phyloP scores from a whole-genome alignment of 371 early-diverging fungal species.

The Apophysomyces trapeziformis region DNA sequence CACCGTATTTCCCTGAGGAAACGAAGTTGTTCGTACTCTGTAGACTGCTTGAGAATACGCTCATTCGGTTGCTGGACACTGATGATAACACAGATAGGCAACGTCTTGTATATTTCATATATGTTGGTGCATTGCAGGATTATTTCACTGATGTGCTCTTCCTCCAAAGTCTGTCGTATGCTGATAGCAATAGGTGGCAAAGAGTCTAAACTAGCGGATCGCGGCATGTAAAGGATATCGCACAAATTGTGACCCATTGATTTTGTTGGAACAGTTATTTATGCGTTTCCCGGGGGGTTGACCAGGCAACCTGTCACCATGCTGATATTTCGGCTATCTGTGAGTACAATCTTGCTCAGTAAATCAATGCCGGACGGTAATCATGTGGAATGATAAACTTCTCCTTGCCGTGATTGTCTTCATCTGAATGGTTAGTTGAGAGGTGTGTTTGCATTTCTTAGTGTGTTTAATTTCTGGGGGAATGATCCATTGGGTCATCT shows the following conservation, averaged over 20 bases:
- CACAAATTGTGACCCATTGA: background rate
- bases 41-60: background rate
- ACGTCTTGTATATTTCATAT: background rate
- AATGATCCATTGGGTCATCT: background rate
- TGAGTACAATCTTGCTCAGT: background rate
- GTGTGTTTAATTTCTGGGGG: background rate
- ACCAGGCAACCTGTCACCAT: background rate
- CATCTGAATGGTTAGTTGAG: background rate
- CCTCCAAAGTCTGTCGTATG: background rate
- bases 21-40: conserved; percentile 1
- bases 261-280: background rate
- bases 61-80: background rate
- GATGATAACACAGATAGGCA: background rate
- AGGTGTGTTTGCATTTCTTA: background rate
- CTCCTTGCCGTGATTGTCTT: conserved; percentile 21
- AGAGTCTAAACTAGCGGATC: background rate
- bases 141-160: background rate
- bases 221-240: background rate
- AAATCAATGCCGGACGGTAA: background rate
- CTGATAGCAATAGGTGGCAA: background rate
- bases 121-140: background rate
- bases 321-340: background rate
- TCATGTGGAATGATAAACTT: background rate
- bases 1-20: conserved; percentile 4
- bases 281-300: background rate